Conservation (phyloP, 1,284 basidiomycete species). For the Ceratobasidium sp. region DNA sequence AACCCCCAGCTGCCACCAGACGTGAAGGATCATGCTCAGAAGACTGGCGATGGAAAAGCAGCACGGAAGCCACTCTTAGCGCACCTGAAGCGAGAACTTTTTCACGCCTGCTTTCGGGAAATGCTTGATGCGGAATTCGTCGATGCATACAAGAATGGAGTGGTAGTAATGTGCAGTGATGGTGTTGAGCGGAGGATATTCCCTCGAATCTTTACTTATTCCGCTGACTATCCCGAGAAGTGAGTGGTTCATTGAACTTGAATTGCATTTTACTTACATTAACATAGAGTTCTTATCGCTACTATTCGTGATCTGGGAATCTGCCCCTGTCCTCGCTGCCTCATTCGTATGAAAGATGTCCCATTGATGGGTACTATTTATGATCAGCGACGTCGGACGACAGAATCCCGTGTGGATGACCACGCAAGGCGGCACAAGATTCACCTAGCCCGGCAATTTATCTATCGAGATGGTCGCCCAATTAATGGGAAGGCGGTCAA, state of each 20-base stretch:
- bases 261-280: too few species aligned
- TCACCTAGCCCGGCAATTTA: too few species aligned
- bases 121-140: slow-evolving; percentile 55
- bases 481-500: too few species aligned
- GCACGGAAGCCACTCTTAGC: slow-evolving; percentile 49
- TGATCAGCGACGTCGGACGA: too few species aligned
- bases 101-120: slow-evolving; percentile 55
- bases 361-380: not conserved
- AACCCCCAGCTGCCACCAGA: not conserved
- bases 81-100: slow-evolving; percentile 55
- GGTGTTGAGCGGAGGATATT: slow-evolving; percentile 53
- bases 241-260: slow-evolving; percentile 46
- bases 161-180: slow-evolving; percentile 55
- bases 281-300: not conserved
- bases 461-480: too few species aligned
- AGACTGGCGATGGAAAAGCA: slow-evolving; percentile 23
- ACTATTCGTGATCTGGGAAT: not conserved
- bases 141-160: slow-evolving; percentile 55
- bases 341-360: not conserved
- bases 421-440: too few species aligned
- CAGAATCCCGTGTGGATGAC: too few species aligned
- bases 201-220: slow-evolving; percentile 56
- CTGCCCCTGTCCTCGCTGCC: not conserved
- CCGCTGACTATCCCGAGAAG: slow-evolving; percentile 59
- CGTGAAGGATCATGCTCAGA: not conserved